Evolutionary conservation across 176 grass and related monocot genomes (phyloP).

Genomic region (Musa schizocarpa): DNA sequence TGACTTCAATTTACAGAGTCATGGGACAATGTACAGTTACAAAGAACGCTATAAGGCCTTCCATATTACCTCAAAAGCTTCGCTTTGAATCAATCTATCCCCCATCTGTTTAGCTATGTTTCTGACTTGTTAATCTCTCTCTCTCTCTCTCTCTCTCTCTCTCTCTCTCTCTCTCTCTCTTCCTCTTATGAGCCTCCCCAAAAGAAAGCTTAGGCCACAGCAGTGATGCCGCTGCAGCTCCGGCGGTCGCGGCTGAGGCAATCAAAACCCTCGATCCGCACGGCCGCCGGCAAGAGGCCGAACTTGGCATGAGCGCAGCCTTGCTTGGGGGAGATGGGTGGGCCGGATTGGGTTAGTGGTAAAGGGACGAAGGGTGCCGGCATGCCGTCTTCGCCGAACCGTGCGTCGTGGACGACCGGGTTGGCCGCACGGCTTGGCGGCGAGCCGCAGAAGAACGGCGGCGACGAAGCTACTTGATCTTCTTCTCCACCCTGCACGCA

Average conservation of each 20-base stretch:
- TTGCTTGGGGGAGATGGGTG: constrained; percentile 36
- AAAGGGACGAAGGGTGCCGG: constrained; percentile 5
- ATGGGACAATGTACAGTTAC: too few relatives aligned
- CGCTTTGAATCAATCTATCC: too few relatives aligned
- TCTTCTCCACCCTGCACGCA: constrained; percentile 48
- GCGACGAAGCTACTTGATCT: constrained; percentile 36
- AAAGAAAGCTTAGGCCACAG: constrained; percentile 43
- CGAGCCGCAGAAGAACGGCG: constrained; percentile 79
- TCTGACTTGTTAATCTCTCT: not conserved
- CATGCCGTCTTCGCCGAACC: constrained; percentile 55
- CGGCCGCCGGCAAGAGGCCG: constrained; percentile 49
- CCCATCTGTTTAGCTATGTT: too few relatives aligned
- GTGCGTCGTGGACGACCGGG: constrained; percentile 75
- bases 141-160: not conserved
- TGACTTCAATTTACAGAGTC: too few relatives aligned
- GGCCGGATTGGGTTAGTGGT: constrained; percentile 6
- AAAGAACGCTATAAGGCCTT: too few relatives aligned
- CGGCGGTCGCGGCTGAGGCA: constrained; percentile 61
- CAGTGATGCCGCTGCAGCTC: constrained; percentile 64
- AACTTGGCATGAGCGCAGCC: constrained; percentile 33
- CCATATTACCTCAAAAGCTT: too few relatives aligned
- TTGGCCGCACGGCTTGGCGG: constrained; percentile 69
- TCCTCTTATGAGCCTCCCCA: not conserved
- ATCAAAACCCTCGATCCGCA: constrained; percentile 95
- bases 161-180: not conserved